Conservation (phyloP, 352 stramenopile species). For the Pythium insidiosum region DNA sequence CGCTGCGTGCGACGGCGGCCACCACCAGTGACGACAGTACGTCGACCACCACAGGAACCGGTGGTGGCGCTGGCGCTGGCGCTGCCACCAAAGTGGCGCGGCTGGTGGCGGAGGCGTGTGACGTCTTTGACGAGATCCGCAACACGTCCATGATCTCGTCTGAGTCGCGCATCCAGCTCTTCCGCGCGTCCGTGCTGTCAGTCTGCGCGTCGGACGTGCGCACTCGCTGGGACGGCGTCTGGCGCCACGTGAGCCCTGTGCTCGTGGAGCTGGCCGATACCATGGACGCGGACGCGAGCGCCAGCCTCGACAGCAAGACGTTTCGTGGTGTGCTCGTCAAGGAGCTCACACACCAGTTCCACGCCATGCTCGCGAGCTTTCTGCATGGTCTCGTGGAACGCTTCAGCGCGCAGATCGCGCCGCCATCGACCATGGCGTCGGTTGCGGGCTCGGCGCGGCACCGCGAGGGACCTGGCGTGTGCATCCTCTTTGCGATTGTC, state of each 20-base stretch:
- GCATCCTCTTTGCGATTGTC: conserved; percentile 57
- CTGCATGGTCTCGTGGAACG: conserved; percentile 33
- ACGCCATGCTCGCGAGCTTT: conserved; percentile 40
- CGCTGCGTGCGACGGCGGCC: conserved; percentile 6
- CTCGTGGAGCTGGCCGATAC: conserved; percentile 40
- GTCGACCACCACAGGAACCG: background rate
- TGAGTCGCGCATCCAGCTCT: conserved; percentile 56
- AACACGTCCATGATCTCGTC: conserved; percentile 66
- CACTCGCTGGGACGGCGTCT: conserved; percentile 39
- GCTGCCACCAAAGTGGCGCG: conserved; percentile 30
- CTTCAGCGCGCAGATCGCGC: conserved; percentile 17
- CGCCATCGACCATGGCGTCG: conserved; percentile 25
- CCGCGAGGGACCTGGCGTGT: conserved; percentile 28
- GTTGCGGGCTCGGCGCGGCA: conserved; percentile 13
- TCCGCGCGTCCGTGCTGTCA: conserved; percentile 37
- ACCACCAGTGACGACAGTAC: background rate
- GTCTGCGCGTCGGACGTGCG: conserved; percentile 34
- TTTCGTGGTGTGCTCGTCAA: conserved; percentile 21
- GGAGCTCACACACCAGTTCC: conserved; percentile 33
- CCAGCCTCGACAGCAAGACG: conserved; percentile 10
- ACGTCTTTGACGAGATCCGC: conserved; percentile 44
- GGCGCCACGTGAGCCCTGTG: conserved; percentile 34
- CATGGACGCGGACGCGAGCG: conserved; percentile 4
- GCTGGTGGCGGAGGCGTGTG: conserved; percentile 38
- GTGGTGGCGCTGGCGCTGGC: no score